Percentiles rank a stretch among this genome's conserved stretches.
These are phyloP conservation scores for Gonapodya prolifera DNA, from an alignment of 192 early-diverging fungal genomes.

Conservation along the genomic window DNA sequence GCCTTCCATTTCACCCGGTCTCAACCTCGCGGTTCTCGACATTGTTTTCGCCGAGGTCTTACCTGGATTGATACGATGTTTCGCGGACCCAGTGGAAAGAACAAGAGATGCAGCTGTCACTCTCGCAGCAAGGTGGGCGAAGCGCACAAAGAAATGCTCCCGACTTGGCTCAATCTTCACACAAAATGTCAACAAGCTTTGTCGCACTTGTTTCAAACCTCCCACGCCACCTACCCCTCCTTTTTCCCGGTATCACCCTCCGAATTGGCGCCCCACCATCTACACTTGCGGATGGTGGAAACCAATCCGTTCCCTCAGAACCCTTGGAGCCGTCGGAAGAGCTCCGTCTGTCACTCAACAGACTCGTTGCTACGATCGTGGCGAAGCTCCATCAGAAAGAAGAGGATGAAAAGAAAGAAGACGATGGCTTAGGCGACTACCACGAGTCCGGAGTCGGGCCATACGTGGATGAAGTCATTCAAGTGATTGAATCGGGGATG, in stretches of 20 bases:
- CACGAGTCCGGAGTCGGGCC: slow-evolving; percentile 19
- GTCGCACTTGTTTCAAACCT: not conserved
- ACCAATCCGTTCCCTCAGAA: slow-evolving; percentile 9
- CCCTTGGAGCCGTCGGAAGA: slow-evolving; percentile 40
- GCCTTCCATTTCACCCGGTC: not conserved
- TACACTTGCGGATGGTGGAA: slow-evolving; percentile 16
- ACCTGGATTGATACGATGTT: slow-evolving; percentile 18
- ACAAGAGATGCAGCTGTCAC: slow-evolving; percentile 23
- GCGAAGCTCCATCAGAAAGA: slow-evolving; percentile 13
- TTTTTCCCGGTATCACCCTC: not conserved
- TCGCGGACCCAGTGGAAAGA: slow-evolving; percentile 31
- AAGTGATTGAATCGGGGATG: slow-evolving; percentile 22
- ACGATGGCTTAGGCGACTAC: too few species aligned
- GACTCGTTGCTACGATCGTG: slow-evolving; percentile 20
- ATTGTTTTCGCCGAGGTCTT: slow-evolving; percentile 14
- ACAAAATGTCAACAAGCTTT: not conserved
- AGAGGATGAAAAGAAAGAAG: not conserved
- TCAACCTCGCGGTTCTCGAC: slow-evolving; percentile 6
- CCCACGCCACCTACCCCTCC: not conserved
- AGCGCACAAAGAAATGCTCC: not conserved
- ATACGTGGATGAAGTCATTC: slow-evolving; percentile 32
- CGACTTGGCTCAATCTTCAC: not conserved
- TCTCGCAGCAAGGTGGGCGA: slow-evolving; percentile 20
- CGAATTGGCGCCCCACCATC: not conserved
- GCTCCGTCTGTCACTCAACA: slow-evolving; percentile 17